Base-by-base conservation (phyloP, 495 filamentous ascomycete genomes). In the Hypoxylon subgilvum region DNA sequence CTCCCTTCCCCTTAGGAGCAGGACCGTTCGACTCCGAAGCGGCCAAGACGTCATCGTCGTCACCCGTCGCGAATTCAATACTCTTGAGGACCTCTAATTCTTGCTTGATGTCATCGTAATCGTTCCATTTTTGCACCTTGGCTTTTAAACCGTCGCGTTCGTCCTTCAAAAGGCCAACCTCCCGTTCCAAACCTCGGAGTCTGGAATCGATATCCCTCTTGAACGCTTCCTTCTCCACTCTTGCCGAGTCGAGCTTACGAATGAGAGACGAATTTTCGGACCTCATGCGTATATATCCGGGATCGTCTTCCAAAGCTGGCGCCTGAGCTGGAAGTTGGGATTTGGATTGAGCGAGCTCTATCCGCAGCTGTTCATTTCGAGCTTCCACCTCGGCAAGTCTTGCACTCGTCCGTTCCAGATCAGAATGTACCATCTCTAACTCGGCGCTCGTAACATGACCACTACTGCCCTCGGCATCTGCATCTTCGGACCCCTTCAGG, bases 51-150 rank as follows among this genome's bases (percentile, higher is more conserved):
- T 89, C 87, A 17, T 94, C 91, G 57, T 96, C 91, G 58, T 96
- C 91, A 6, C 89, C 90, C 0, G 90, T 89, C 0, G 92, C 86
- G 66, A 98, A 96, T 69, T 98, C 94, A 57, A 98, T 96, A 61
- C 92, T 94, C 85, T 96, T 96, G 61, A 98, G 82, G 39, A 98
- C 91, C 62, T 97, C 94, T 18, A 98, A 80, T 72, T 98, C 95
- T 49, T 91, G 87, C 68, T 94, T 96, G 38, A 98, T 87, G 55
- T 97, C 92, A 28, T 96, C 91, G 66, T 99, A 99, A 69, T 99
- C 95, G 60, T 86, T 83, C 84, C 91, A 93, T 66, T 89, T 93
- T 44, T 90, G 85, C 14, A 97, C 82, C 70, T 91, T 95, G 19
- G 79, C 78, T 65, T 86, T 88, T 34, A 97, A 76, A 34, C 76